Evolutionary conservation across 306 rosid species (phyloP), one percentile per base, ranked within the genome.

Genomic region (Inga leiocalycina): DNA sequence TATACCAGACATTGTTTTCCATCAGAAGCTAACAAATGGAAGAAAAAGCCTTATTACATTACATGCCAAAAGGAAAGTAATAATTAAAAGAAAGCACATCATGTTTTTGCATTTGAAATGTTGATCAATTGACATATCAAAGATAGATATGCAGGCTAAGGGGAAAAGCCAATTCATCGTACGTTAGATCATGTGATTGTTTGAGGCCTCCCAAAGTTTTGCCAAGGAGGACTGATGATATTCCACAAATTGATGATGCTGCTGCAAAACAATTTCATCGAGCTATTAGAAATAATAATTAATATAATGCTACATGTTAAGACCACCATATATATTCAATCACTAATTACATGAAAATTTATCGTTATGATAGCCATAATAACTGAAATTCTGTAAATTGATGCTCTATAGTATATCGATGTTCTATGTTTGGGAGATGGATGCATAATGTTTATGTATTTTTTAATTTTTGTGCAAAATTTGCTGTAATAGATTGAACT

Each of bases 201-300:
- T 84, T 91, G 67, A 86, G 77, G 57, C 85, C 79, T 91, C 92
- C 97, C 93, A 92, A 79, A 62, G 56, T 82, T 88, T 86, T 52
- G 91, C 90, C n/a, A n/a, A n/a, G 76, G 82, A 66, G 79, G 88
- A 62, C 74, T 87, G 90, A 75, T 27, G 30, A 27, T 27, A 77
- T 81, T 91, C 92, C 71, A 77, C 88, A 86, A 87, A 91, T 79
- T 88, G 93, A 46, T 88, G 93, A 30, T 91, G 89, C 97, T 91
- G 93, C 91, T 88, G 43, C 43, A 79, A 77, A 62, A 76, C 16
- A 52, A 62, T 74, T 22, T 49, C 65, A 62, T 39, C 8, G 67
- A 57, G 48, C 52, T 10, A 77, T 87, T 83, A 82, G 85, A 72
- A 76, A 62, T 61, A n/a, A 22, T n/a, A 77, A 75, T 46, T 11